Evolutionary conservation across 148 eudicot genomes (phyloP).

Genomic region (Polygonum aviculare): DNA sequence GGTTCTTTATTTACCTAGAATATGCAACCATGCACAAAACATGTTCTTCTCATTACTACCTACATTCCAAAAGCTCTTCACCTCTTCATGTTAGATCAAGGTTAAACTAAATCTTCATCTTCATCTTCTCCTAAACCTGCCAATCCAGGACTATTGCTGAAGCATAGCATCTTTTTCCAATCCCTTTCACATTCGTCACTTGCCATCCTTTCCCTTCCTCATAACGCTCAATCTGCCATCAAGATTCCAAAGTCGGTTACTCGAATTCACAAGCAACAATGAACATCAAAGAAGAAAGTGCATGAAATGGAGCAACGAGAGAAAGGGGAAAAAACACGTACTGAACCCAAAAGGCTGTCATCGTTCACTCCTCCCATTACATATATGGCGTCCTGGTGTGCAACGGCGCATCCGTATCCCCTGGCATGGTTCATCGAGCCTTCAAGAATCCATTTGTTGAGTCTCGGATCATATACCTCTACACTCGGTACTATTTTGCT

Average conservation of each 20-base stretch:
- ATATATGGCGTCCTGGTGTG: constrained; percentile 34
- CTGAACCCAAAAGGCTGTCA: constrained; percentile 27
- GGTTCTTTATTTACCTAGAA: background rate
- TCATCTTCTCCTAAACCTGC: background rate
- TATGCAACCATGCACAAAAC: background rate
- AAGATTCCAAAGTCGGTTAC: background rate
- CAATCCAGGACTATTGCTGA: constrained; percentile 26
- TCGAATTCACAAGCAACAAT: background rate
- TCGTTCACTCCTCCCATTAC: constrained; percentile 53
- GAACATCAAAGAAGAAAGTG: background rate
- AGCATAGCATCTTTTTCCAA: constrained; percentile 46
- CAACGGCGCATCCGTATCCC: constrained; percentile 56
- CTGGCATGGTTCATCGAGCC: constrained; percentile 49
- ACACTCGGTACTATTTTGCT: constrained; percentile 40
- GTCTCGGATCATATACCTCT: constrained; percentile 80
- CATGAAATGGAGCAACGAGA: background rate
- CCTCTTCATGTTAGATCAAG: background rate
- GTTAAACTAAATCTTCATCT: background rate
- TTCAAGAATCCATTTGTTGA: constrained; percentile 54
- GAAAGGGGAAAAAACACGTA: constrained; percentile 14
- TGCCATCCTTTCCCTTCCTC: constrained; percentile 67
- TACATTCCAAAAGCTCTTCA: background rate
- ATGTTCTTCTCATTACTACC: background rate
- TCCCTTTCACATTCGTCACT: constrained; percentile 35
- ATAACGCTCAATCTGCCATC: constrained; percentile 57